A percentile compares a stretch with the other conserved stretches of the same genome.
Evolutionary conservation across 1,139 yeast species (phyloP).

Genomic region (Suhomyces chickasaworum): DNA sequence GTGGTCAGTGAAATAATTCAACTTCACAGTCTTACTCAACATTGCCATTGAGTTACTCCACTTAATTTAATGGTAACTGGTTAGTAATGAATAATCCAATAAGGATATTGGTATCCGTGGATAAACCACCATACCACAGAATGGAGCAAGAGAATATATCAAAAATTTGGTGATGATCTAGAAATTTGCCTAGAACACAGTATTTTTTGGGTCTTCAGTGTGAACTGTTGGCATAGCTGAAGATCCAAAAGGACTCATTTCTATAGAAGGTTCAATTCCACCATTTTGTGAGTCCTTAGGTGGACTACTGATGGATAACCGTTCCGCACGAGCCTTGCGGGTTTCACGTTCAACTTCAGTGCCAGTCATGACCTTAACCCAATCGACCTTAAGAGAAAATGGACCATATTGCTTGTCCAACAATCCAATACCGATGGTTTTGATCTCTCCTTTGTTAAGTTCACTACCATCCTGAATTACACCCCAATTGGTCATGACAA

Average conservation of each 20-base stretch:
- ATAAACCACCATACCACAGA: neutral
- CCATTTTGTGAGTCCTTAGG: conserved; percentile 16
- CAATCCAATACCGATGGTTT: conserved; percentile 78
- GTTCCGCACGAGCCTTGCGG: conserved; percentile 32
- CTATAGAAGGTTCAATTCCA: conserved; percentile 21
- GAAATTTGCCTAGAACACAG: conserved; percentile 26
- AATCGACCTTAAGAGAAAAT: conserved; percentile 66
- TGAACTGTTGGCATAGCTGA: conserved; percentile 19
- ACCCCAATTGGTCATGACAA: conserved; percentile 84
- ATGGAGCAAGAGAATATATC: neutral
- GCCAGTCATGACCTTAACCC: conserved; percentile 71
- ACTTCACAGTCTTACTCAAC: neutral
- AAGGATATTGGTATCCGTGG: neutral
- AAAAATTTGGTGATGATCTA: neutral
- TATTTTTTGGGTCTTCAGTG: conserved; percentile 36
- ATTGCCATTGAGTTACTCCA: neutral
- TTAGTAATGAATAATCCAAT: neutral
- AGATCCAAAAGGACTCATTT: conserved; percentile 26
- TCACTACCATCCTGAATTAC: conserved; percentile 67
- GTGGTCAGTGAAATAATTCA: neutral
- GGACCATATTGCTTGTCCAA: conserved; percentile 83
- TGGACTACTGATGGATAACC: conserved; percentile 22
- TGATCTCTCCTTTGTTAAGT: conserved; percentile 64
- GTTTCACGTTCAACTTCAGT: conserved; percentile 47
- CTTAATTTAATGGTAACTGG: neutral